These are phyloP conservation scores for Cyberlindnera japonica DNA, from an alignment of 805 yeast species.

Conservation along the genomic window DNA sequence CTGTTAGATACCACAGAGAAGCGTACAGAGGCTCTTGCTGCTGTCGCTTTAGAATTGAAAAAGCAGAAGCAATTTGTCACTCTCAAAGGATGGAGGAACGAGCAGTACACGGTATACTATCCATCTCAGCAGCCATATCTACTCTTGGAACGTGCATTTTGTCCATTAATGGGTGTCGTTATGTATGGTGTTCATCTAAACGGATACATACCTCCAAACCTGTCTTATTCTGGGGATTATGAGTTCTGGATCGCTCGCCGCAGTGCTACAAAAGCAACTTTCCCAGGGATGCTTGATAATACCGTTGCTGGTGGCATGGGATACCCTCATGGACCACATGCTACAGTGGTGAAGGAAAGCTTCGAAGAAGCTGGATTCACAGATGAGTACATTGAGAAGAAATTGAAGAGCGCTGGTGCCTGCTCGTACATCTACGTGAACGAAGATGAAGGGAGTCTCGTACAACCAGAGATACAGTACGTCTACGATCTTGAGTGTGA, in stretches of 20 bases:
- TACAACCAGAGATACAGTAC: slow-evolving; percentile 88
- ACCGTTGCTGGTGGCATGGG: slow-evolving; percentile 96
- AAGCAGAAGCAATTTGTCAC: slow-evolving; percentile 34
- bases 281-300: slow-evolving; percentile 88
- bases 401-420: slow-evolving; percentile 55
- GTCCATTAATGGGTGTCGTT: slow-evolving; percentile 78
- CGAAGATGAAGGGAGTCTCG: slow-evolving; percentile 46
- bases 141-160: slow-evolving; percentile 73
- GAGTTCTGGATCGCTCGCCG: slow-evolving; percentile 85
- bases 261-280: slow-evolving; percentile 74
- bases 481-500: slow-evolving; percentile 65
- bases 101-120: slow-evolving; percentile 68
- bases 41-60: slow-evolving; percentile 41
- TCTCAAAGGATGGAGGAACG: slow-evolving; percentile 79
- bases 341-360: slow-evolving; percentile 82
- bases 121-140: slow-evolving; percentile 56
- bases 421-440: slow-evolving; percentile 59
- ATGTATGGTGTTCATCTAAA: slow-evolving; percentile 88
- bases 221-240: slow-evolving; percentile 36
- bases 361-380: slow-evolving; percentile 86
- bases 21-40: slow-evolving; percentile 39
- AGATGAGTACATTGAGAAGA: slow-evolving; percentile 43
- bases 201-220: slow-evolving; percentile 59
- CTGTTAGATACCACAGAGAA: slow-evolving; percentile 36
- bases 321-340: slow-evolving; percentile 67